A percentile compares a stretch with the other conserved stretches of the same genome.
Evolutionary conservation across 2,329 filamentous ascomycete species (phyloP).

Genomic region (Ophiocordyceps camponoti-leonardi): DNA sequence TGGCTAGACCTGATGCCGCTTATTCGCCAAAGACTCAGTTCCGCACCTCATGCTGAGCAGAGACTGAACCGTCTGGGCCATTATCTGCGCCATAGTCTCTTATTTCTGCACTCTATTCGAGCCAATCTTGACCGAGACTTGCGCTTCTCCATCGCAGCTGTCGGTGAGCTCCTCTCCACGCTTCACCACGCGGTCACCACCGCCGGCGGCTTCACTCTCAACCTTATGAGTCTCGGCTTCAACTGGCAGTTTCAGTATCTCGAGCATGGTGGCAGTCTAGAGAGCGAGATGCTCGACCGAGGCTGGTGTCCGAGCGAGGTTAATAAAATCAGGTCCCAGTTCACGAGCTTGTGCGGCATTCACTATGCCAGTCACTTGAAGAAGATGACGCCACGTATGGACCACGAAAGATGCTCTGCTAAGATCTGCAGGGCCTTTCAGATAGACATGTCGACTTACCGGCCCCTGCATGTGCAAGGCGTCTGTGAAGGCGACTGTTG

Average conservation of each 20-base stretch:
- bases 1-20: constrained; percentile 1
- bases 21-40: constrained; percentile 3
- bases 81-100: constrained; percentile 6
- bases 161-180: constrained; percentile 10
- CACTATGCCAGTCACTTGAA: constrained; percentile 8
- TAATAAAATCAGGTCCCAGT: constrained; percentile 9
- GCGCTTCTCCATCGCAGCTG: constrained; percentile 10
- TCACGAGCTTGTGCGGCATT: constrained; percentile 8
- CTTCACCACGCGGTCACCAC: background rate
- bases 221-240: constrained; percentile 1
- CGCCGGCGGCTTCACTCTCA: no score
- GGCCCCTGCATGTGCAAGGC: constrained; percentile 6
- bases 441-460: constrained; percentile 11
- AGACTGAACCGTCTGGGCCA: constrained; percentile 6
- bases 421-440: constrained; percentile 12
- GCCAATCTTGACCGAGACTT: constrained; percentile 8
- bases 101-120: constrained; percentile 5
- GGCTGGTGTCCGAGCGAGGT: constrained; percentile 17
- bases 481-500: constrained; percentile 7
- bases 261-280: constrained; percentile 4
- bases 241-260: constrained; percentile 7
- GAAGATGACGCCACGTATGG: constrained; percentile 1
- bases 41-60: constrained; percentile 2
- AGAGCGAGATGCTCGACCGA: constrained; percentile 9
- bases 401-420: constrained; percentile 10